Base-by-base conservation (phyloP, 441 rosid genomes). In the Pelargonium fulgidum region DNA sequence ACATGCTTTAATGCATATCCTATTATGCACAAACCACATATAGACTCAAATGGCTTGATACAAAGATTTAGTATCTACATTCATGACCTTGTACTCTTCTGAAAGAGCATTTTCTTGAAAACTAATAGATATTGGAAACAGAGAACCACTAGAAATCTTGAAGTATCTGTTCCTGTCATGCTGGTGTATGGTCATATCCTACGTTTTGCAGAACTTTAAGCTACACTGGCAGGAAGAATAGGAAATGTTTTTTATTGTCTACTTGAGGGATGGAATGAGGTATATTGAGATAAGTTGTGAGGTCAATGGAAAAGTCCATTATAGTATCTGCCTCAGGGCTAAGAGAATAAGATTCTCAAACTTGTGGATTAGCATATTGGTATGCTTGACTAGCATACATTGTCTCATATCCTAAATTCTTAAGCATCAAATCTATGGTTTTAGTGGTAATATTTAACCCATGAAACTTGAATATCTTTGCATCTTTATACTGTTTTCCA, bases 391-490 rank as follows among this genome's bases (percentile, higher is more conserved):
- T 12, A 36, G 62, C 7, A 56, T 67, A 20, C 36, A 2, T 45
- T 41, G 14, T 56, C 65, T 64, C 26, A 58, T 4, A 33, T 64
- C 1, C 39, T 26, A 9, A 68, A 24, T 65, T 59, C 64, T 64
- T 14, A 61, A 66, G 63, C 68, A 11, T 52, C 13, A 33, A 58
- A n/a, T 41, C 50, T 64, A 29, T 19, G 2, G 41, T 17, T 56
- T 65, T 12, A 48, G 13, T 62, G 64, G 26, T 62, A 26, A 12
- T 62, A 24, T 24, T 14, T 26, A 62, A 24, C 41, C 12, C 14
- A 62, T 70, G 19, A 36, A 64, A 66, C 47, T 39, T 2, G 17
- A 26, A 45, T 69, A 44, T 48, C 16, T n/a, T 64, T 68, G 61
- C 36, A 52, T 64, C 33, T 72, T 52, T 68, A 24, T 72, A n/a